A percentile compares a stretch with the other conserved stretches of the same genome.
phyloP scores from a whole-genome alignment of 2,329 filamentous ascomycete species.

The Trichoderma brevicompactum region DNA sequence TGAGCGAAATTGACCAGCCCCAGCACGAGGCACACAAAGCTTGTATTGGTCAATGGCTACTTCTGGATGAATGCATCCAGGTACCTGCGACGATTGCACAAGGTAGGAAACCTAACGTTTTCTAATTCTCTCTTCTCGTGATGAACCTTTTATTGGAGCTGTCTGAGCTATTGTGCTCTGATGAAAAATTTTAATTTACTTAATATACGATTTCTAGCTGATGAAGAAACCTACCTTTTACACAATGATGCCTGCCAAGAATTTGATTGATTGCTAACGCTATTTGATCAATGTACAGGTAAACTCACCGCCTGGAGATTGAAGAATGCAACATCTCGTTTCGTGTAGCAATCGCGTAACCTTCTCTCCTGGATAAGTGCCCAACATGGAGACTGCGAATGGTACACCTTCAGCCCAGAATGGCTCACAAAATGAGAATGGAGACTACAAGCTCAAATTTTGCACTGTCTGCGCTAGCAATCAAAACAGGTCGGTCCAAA shows the following conservation, averaged over 20 bases:
- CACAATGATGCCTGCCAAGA: not conserved
- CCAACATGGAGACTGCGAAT: slow-evolving; percentile 50
- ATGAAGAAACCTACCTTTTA: slow-evolving; percentile 31
- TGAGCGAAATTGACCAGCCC: slow-evolving; percentile 21
- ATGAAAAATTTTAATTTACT: slow-evolving; percentile 66
- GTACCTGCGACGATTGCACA: not conserved
- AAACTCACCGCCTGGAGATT: slow-evolving; percentile 11
- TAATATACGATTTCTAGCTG: slow-evolving; percentile 49
- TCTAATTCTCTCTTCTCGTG: slow-evolving; percentile 40
- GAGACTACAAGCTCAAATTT: slow-evolving; percentile 88
- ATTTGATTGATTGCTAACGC: slow-evolving; percentile 23
- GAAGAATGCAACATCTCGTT: slow-evolving; percentile 35
- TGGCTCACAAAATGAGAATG: slow-evolving; percentile 54
- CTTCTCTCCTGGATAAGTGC: slow-evolving; percentile 27
- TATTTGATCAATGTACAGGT: slow-evolving; percentile 2
- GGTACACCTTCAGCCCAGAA: slow-evolving; percentile 47
- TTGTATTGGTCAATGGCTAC: slow-evolving; percentile 10
- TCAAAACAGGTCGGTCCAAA: slow-evolving; percentile 78
- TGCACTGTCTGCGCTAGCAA: slow-evolving; percentile 99
- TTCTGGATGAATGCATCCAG: slow-evolving; percentile 1
- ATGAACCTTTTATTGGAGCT: slow-evolving; percentile 74
- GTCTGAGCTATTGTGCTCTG: slow-evolving; percentile 68
- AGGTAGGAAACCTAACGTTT: slow-evolving; percentile 33
- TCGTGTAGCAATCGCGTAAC: slow-evolving; percentile 15
- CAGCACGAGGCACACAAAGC: not conserved